Percentiles rank a stretch among this genome's conserved stretches.
These are phyloP conservation scores for Silene conica DNA, from an alignment of 148 eudicot genomes.

Conservation along the genomic window DNA sequence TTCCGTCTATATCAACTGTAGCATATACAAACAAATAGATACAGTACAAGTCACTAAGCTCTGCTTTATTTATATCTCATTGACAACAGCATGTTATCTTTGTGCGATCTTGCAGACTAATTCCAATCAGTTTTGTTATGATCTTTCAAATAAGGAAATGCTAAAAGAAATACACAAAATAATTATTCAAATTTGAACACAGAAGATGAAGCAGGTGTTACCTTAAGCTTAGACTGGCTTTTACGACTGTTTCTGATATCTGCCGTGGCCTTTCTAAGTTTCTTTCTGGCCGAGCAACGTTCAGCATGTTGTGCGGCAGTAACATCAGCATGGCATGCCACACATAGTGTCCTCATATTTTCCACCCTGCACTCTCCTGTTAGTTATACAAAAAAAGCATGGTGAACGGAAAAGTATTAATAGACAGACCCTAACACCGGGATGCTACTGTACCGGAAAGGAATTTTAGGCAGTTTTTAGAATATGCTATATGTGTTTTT, in stretches of 20 bases:
- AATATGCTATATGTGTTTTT: not conserved
- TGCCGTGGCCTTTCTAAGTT: conserved; percentile 40
- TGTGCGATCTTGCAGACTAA: not conserved
- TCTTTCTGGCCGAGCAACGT: conserved; percentile 53
- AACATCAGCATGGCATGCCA: conserved; percentile 91
- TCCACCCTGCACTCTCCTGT: conserved; percentile 91
- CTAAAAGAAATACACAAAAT: not conserved
- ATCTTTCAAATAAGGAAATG: not conserved
- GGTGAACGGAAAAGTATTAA: not conserved
- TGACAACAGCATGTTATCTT: not conserved
- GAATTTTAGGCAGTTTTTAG: not conserved
- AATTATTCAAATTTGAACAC: not conserved
- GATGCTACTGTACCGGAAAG: not conserved
- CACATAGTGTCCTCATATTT: conserved; percentile 92
- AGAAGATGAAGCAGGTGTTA: conserved; percentile 12
- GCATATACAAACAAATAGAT: not conserved
- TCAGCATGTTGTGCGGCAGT: conserved; percentile 73
- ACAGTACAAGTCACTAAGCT: not conserved
- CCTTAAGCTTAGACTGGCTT: conserved; percentile 36
- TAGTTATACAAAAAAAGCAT: conserved; percentile 13
- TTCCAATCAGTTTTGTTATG: not conserved
- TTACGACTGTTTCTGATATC: conserved; percentile 27
- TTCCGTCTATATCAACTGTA: not conserved
- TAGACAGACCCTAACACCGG: not conserved
- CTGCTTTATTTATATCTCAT: not conserved